Percentiles rank a stretch among this genome's conserved stretches.
Evolutionary conservation across 2,329 filamentous ascomycete genomes (phyloP).

Genomic region (Fusarium concolor): DNA sequence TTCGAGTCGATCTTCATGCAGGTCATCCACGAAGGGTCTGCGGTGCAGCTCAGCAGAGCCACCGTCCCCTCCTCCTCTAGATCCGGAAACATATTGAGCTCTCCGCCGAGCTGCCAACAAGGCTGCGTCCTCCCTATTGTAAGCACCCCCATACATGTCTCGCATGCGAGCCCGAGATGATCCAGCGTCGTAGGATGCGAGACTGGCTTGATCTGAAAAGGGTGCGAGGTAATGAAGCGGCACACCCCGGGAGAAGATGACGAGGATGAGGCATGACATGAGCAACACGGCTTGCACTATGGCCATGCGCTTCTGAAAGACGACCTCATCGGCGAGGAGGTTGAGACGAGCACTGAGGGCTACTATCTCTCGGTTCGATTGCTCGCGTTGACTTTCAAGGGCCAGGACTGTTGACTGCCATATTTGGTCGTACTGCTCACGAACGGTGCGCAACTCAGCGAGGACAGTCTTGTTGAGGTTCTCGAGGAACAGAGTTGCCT

Average conservation of each 20-base stretch:
- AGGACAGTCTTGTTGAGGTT: constrained; percentile 90
- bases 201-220: constrained; percentile 45
- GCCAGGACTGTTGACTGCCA: constrained; percentile 97
- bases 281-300: constrained; percentile 91
- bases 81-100: constrained; percentile 16
- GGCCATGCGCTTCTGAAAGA: constrained; percentile 89
- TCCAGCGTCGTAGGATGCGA: constrained; percentile 37
- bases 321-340: constrained; percentile 91
- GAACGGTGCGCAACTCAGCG: constrained; percentile 79
- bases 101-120: constrained; percentile 22
- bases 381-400: constrained; percentile 87
- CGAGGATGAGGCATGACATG: constrained; percentile 85
- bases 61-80: background rate
- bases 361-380: constrained; percentile 83
- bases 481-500: constrained; percentile 83
- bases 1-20: constrained; percentile 21
- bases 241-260: constrained; percentile 78
- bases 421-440: constrained; percentile 91
- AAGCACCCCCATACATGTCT: constrained; percentile 30
- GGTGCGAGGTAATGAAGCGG: constrained; percentile 51
- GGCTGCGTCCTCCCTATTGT: constrained; percentile 5
- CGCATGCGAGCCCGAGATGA: constrained; percentile 32
- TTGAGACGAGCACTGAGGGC: constrained; percentile 85
- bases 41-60: constrained; percentile 5
- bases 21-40: constrained; percentile 17